Evolutionary conservation across 352 stramenopile genomes (phyloP), one percentile per base, ranked within the genome.

Genomic region (Phytopythium litorale): DNA sequence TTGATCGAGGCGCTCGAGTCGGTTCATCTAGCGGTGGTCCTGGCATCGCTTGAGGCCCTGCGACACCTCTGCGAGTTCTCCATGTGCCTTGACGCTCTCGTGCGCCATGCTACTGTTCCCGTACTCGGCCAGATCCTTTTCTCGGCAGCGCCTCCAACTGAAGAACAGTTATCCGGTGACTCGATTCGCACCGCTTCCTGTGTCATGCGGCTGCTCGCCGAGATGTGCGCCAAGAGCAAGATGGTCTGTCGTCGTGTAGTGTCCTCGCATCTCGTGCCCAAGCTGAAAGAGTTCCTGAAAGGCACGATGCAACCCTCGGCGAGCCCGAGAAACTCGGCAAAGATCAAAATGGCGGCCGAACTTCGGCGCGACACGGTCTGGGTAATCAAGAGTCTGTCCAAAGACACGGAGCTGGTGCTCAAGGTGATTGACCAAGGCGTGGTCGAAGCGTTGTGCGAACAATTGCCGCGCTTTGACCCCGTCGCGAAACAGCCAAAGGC

Each of bases 1-100:
- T 62, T 93, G 9, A 87, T 93, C 33, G 84, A 93, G 43, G 77
- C 78, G 0, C 72, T 93, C 23, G 84, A 93, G 55, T 91, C 84
- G 0, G 84, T 93, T 1, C 79, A 91, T 48, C 53, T 81, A 3
- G 63, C 67, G 5, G 84, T 93, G n/a, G 81, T 89, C 21, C 67
- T 88, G 45, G 66, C 80, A 38, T 73, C 81, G 3, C 63, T 91
- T 7, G 79, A 89, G n/a, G 65, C 75, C 9, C 63, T 93, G 19
- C 74, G 73, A 15, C 66, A 87, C 19, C 57, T 93, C 23, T 84
- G 81, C 42, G 79, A 84, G 9, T 81, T 88, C 38, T 64, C 81
- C 1, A 66, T 88, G 28, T 89, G 80, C 42, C 62, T 90, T 1
- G 84, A 93, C 58, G 78, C 81, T 11, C 63, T 93, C 1, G 75